These are phyloP conservation scores for Penicillium diatomitis DNA, from an alignment of 495 filamentous ascomycete species.

Conservation along the genomic window DNA sequence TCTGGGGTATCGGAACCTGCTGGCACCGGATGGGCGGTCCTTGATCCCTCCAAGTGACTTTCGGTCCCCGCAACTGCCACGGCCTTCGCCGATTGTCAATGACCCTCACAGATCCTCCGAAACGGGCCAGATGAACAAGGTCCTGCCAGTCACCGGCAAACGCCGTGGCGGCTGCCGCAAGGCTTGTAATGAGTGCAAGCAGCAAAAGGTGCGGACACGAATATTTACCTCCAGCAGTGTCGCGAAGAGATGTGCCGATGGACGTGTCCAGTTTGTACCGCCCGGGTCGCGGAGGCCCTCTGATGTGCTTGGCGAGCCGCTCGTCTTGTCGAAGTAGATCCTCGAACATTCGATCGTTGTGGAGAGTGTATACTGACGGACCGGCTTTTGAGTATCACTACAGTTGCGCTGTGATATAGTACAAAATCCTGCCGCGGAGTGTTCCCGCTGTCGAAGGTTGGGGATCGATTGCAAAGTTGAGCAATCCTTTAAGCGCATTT, in stretches of 20 bases:
- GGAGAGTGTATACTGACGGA: background rate
- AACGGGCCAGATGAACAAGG: conserved; percentile 34
- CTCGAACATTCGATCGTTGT: too few species aligned
- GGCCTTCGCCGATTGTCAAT: conserved; percentile 26
- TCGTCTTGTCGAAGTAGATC: too few species aligned
- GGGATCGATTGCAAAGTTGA: conserved; percentile 42
- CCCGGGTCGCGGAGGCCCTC: too few species aligned
- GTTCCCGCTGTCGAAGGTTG: conserved; percentile 39
- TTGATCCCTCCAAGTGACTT: conserved; percentile 31
- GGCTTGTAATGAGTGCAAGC: conserved; percentile 43
- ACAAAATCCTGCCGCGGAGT: conserved; percentile 34
- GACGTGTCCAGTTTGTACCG: too few species aligned
- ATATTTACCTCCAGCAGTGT: too few species aligned
- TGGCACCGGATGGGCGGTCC: conserved; percentile 31
- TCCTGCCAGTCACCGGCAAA: conserved; percentile 36
- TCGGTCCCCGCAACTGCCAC: conserved; percentile 34
- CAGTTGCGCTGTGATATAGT: conserved; percentile 41
- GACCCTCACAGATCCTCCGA: conserved; percentile 27
- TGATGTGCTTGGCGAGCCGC: too few species aligned
- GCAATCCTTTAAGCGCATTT: conserved; percentile 39
- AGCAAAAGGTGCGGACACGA: conserved; percentile 32
- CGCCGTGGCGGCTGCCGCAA: conserved; percentile 40
- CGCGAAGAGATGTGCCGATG: too few species aligned
- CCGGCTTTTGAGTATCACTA: background rate
- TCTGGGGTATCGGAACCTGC: conserved; percentile 31